phyloP scores from a whole-genome alignment of 495 filamentous ascomycete genomes.

The Neurospora sp. region DNA sequence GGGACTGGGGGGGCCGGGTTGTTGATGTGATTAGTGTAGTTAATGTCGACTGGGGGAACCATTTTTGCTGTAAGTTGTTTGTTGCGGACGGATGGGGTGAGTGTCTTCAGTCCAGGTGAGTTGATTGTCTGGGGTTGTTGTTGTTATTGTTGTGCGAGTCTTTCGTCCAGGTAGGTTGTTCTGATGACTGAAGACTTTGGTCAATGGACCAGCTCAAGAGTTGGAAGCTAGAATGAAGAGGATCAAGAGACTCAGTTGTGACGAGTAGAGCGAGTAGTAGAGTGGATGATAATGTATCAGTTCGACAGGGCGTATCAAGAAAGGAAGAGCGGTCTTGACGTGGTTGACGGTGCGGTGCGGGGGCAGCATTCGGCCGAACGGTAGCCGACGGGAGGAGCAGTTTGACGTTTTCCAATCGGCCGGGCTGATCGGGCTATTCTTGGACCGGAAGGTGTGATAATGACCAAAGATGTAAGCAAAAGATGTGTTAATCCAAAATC shows the following conservation, averaged over 20 bases:
- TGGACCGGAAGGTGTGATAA: background rate
- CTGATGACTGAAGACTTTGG: background rate
- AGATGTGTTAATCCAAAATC: background rate
- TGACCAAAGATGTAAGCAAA: background rate
- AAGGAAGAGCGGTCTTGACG: background rate
- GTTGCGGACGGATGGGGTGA: background rate
- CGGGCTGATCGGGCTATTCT: background rate
- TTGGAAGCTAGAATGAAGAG: background rate
- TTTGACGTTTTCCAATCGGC: background rate
- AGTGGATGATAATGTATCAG: no score
- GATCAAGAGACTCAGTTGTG: background rate
- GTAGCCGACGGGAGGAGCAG: background rate
- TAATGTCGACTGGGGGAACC: no score
- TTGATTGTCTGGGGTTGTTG: background rate
- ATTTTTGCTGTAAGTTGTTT: background rate
- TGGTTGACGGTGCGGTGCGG: background rate
- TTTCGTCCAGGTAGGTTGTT: background rate
- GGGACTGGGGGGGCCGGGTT: conserved; percentile 20
- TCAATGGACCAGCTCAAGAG: background rate
- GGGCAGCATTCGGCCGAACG: background rate
- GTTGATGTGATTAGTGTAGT: no score
- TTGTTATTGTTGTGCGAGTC: background rate
- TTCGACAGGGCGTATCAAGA: background rate
- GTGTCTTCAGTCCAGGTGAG: background rate
- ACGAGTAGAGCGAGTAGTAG: background rate